Evolutionary conservation across 257 asterid species (phyloP).

Genomic region (Solanum neorickii): DNA sequence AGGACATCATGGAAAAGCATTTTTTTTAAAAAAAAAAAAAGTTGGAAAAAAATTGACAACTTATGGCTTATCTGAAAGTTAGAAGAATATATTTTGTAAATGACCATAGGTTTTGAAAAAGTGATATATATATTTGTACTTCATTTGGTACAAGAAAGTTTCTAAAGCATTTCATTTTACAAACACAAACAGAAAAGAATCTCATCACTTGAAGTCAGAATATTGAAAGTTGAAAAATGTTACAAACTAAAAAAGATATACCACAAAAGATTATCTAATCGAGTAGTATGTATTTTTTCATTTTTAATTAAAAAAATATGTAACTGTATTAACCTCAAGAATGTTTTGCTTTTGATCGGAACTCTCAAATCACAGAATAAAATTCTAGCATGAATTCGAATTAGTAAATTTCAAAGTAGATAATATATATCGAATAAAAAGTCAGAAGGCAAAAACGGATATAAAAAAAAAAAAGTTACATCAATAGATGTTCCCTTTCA

Average conservation of each 20-base stretch:
- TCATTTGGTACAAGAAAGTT: background rate
- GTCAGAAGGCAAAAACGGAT: rapidly evolving
- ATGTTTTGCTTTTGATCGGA: background rate
- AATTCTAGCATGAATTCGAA: background rate
- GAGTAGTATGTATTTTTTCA: too few species aligned
- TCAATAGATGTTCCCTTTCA: background rate
- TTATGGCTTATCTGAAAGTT: background rate
- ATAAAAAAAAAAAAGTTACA: background rate
- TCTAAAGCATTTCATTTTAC: background rate
- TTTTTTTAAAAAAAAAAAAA: background rate
- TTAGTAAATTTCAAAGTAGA: background rate
- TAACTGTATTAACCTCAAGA: background rate
- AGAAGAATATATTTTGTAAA: background rate
- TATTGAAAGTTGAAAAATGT: background rate
- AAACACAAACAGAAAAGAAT: background rate
- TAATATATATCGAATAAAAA: background rate
- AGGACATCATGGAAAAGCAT: background rate
- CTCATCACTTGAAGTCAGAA: background rate
- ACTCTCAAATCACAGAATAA: background rate
- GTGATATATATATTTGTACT: background rate
- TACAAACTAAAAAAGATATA: background rate
- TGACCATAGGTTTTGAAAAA: background rate
- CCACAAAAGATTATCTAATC: too few species aligned
- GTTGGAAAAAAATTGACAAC: background rate
- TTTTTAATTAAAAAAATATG: too few species aligned